Conservation (phyloP, 441 rosid species). For the Sinapis alba region DNA sequence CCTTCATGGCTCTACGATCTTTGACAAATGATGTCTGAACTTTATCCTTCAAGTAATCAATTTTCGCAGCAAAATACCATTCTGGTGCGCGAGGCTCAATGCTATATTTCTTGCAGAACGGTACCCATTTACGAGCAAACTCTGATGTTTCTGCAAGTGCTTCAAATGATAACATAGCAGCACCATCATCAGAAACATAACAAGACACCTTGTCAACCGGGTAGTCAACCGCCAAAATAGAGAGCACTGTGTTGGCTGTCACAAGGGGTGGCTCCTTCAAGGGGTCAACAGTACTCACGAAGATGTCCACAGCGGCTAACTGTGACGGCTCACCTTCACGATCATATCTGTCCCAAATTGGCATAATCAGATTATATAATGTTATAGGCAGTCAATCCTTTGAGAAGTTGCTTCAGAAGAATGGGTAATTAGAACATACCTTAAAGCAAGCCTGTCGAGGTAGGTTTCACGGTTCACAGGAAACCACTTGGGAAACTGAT, state of each 20-base stretch:
- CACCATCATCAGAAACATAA: constrained; percentile 99
- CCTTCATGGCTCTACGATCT: constrained; percentile 99
- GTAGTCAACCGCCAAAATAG: constrained; percentile 96
- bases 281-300: constrained; percentile 98
- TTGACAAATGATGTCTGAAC: constrained; percentile 97
- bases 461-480: constrained; percentile 99
- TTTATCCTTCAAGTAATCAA: constrained; percentile 96
- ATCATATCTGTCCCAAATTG: constrained; percentile 65
- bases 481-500: constrained; percentile 99
- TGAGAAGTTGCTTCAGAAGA: constrained; percentile 16
- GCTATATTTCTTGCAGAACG: constrained; percentile 85
- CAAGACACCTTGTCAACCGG: constrained; percentile 99
- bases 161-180: constrained; percentile 97
- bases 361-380: constrained; percentile 8
- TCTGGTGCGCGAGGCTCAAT: constrained; percentile 99
- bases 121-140: constrained; percentile 99
- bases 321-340: constrained; percentile 98
- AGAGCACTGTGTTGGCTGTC: constrained; percentile 96
- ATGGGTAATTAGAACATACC: constrained; percentile 47
- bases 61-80: constrained; percentile 93
- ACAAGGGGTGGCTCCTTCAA: constrained; percentile 98
- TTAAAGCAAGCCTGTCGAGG: constrained; percentile 94
- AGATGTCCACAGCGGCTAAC: constrained; percentile 95
- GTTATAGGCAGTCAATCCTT: constrained; percentile 8
- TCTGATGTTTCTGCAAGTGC: constrained; percentile 94